Conservation (phyloP, 2,329 filamentous ascomycete species). For the Chaetomium strumarium region DNA sequence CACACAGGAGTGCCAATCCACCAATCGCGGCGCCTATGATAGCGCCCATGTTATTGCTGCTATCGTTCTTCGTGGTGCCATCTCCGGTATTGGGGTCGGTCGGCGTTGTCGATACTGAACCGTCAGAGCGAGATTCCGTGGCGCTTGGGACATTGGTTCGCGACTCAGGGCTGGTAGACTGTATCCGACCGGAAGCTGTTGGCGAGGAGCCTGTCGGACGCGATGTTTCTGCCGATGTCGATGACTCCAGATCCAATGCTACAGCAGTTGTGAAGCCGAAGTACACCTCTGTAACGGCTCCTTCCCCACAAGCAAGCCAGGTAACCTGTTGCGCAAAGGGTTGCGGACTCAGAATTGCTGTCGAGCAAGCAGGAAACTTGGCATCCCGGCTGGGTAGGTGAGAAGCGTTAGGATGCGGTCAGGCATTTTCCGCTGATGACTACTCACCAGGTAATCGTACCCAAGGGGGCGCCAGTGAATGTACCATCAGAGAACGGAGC, state of each 20-base stretch:
- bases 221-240: not conserved
- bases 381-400: not conserved
- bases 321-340: conserved; percentile 30
- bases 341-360: conserved; percentile 29
- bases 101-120: not conserved
- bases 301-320: conserved; percentile 32
- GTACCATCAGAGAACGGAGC: no score
- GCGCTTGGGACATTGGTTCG: not conserved
- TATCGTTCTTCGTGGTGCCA: not conserved
- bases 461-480: conserved; percentile 22
- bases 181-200: not conserved
- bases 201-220: not conserved
- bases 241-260: not conserved
- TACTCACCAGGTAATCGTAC: conserved; percentile 34
- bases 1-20: conserved; percentile 31
- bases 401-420: not conserved
- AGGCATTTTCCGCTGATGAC: not conserved
- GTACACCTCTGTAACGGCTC: not conserved
- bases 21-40: conserved; percentile 34
- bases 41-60: conserved; percentile 26
- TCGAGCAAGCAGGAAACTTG: conserved; percentile 26
- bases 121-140: not conserved
- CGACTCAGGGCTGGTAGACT: no score
- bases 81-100: not conserved
- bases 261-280: conserved; percentile 9